Base-by-base conservation (phyloP, 1,284 basidiomycete genomes). In the Microbotryum intermedium region DNA sequence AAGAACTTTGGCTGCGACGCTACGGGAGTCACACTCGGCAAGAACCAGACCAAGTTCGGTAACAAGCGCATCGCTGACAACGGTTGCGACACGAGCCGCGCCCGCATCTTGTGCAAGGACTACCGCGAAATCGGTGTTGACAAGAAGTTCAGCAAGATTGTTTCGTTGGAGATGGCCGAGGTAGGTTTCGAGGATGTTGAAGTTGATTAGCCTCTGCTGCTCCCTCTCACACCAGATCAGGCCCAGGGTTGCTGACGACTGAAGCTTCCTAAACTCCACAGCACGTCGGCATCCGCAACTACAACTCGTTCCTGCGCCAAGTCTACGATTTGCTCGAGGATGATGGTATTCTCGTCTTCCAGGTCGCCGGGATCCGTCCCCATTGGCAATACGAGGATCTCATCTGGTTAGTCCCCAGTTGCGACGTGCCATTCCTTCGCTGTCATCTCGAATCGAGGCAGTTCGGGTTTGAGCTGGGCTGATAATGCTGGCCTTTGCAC, bases 141-240 rank as follows among this genome's bases (percentile, higher is more conserved):
- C 58, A 83, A 83, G 59, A 63, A 74, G 65, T 99, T 87, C 75
- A 87, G 84, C 74, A 98, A 98, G 80, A 98, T 99, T 65, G 90
- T 94, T 55, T 87, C 85, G 70, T 82, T 99, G 70, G 94, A 99
- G 77, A 98, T 98, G 94, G 94, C 94, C 43, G 95, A 99, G 80
- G 84, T 85, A 62, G 29, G 78, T 70, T 7, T 9, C 8, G 18
- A 4, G 26, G 29, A 6, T 16, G 34, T 16, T 16, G n/a, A 51
- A 48, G 1, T 23, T 13, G 23, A 48, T 11, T 48, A 20, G 46
- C 23, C 11, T 48, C 10, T 48, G 23, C 7, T 9, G 7, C 11
- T 6, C 18, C 30, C 16, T 5, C 28, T 28, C 10, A 18, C 29
- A 3, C n/a, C 11, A 7, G 39, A 23, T 25, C 20, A n/a, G 26